phyloP scores from a whole-genome alignment of 768 basidiomycete genomes.

The Gyrodon lividus region DNA sequence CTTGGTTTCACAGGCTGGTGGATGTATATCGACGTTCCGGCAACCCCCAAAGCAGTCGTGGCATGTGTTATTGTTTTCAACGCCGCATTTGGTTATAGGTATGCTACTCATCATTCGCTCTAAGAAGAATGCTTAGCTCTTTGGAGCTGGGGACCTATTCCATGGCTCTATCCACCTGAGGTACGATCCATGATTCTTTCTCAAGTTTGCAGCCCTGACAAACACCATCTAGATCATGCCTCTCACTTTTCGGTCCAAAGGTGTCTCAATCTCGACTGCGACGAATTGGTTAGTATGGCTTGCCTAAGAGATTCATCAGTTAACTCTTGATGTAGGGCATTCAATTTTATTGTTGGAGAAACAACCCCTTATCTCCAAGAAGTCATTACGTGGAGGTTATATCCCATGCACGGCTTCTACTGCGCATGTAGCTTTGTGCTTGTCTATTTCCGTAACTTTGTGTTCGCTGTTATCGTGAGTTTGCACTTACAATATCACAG shows the following conservation, averaged over 20 bases:
- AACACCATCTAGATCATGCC: slow-evolving; percentile 74
- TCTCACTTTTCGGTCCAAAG: slow-evolving; percentile 84
- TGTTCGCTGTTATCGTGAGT: neutral
- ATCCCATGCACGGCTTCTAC: slow-evolving; percentile 95
- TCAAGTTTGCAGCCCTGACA: neutral
- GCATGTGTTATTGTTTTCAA: slow-evolving; percentile 90
- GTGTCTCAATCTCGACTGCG: slow-evolving; percentile 92
- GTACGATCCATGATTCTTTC: slow-evolving; percentile 34
- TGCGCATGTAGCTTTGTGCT: slow-evolving; percentile 84
- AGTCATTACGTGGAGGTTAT: slow-evolving; percentile 83
- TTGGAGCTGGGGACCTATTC: slow-evolving; percentile 77
- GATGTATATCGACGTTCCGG: slow-evolving; percentile 86
- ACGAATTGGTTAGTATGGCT: slow-evolving; percentile 55
- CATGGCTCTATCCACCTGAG: slow-evolving; percentile 88
- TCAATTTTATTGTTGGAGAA: slow-evolving; percentile 89
- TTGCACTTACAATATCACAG: slow-evolving; percentile 36
- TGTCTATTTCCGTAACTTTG: slow-evolving; percentile 72
- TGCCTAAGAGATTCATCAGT: neutral
- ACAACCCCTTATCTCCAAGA: slow-evolving; percentile 87
- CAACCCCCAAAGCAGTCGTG: slow-evolving; percentile 87
- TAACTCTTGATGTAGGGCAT: slow-evolving; percentile 43
- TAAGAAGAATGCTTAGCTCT: slow-evolving; percentile 1
- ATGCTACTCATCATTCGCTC: slow-evolving; percentile 7
- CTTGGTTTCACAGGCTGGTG: slow-evolving; percentile 86
- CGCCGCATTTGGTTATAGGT: slow-evolving; percentile 90